A percentile compares a stretch with the other conserved stretches of the same genome.
Conservation (phyloP, 1,139 yeast species). For the Lodderomyces jiufengensis region DNA sequence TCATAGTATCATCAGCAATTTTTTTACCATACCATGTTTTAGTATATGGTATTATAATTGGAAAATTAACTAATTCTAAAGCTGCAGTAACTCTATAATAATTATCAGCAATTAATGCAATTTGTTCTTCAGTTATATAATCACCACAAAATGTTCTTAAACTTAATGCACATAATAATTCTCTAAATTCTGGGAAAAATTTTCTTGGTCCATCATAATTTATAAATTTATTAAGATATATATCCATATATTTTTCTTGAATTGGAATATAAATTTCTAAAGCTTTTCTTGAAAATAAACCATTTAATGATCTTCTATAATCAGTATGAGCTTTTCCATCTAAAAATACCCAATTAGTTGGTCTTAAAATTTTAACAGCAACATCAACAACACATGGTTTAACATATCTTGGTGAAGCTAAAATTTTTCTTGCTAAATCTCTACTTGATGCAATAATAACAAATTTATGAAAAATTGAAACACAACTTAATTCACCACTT, state of each 20-base stretch:
- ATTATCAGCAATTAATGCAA: slow-evolving; percentile 83
- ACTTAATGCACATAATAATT: slow-evolving; percentile 90
- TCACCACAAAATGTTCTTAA: slow-evolving; percentile 94
- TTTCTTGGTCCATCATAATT: slow-evolving; percentile 59
- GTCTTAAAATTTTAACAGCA: slow-evolving; percentile 87
- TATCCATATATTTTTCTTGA: slow-evolving; percentile 79
- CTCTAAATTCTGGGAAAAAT: slow-evolving; percentile 92
- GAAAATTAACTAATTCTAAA: slow-evolving; percentile 93
- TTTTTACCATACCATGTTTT: slow-evolving; percentile 97
- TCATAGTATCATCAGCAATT: slow-evolving; percentile 92
- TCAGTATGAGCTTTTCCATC: slow-evolving; percentile 96
- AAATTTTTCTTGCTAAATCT: slow-evolving; percentile 85
- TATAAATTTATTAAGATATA: slow-evolving; percentile 66
- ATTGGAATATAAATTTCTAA: slow-evolving; percentile 79
- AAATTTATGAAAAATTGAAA: slow-evolving; percentile 94
- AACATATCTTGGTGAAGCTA: slow-evolving; percentile 80
- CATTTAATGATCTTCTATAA: slow-evolving; percentile 86
- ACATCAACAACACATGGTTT: slow-evolving; percentile 98
- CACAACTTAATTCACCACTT: slow-evolving; percentile 92
- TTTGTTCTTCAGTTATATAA: slow-evolving; percentile 87
- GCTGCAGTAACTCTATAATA: slow-evolving; percentile 92
- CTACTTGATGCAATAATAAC: slow-evolving; percentile 92
- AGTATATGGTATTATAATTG: slow-evolving; percentile 90
- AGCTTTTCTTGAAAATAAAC: slow-evolving; percentile 81
- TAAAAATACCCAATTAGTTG: slow-evolving; percentile 94